Evolutionary conservation across 1,139 yeast species (phyloP), one percentile per base, ranked within the genome.

Genomic region (Candida glucosophila): DNA sequence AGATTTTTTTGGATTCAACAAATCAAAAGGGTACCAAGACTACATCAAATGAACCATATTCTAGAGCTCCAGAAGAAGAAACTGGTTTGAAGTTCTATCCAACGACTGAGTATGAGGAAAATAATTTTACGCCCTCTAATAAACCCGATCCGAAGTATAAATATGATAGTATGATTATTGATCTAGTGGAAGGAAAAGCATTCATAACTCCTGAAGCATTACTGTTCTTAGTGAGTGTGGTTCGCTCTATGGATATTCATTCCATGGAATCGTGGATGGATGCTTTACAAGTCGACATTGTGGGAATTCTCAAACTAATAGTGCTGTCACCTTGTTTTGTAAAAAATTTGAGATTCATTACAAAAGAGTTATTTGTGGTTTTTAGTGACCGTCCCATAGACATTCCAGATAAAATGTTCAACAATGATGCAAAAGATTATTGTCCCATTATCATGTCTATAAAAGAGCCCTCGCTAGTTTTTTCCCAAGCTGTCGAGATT

Each of bases 261-360:
- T 52, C 61, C 4, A 41, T 75, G 23, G 60, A 62, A 14, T 57
- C 65, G 5, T 52, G 73, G 2, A 56, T 86, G 47, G 95, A 88
- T 44, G 45, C 50, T 12, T 52, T 85, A 12, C 93, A 86, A 32
- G 51, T 71, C 14, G 67, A 71, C n/a, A 70, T 79, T 3, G 59
- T 82, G 8, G 50, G 49, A 19, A 45, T 55, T 11, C 44, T 79
- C 11, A 53, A 58, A 17, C 39, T 37, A 7, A 44, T 60, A 13
- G 49, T 69, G 27, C 41, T 47, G 6, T 55, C 63, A 2, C 40
- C 53, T 1, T 56, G 67, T 3, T 43, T 53, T 15, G 55, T 65
- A 2, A 49, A 52, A 17, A 76, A 73, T 34, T 23, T 67, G 5
- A 58, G 82, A 23, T 29, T 81, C 3, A 67, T 73, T 1, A 45